Conservation (phyloP, 495 filamentous ascomycete genomes). For the Choiromyces venosus region DNA sequence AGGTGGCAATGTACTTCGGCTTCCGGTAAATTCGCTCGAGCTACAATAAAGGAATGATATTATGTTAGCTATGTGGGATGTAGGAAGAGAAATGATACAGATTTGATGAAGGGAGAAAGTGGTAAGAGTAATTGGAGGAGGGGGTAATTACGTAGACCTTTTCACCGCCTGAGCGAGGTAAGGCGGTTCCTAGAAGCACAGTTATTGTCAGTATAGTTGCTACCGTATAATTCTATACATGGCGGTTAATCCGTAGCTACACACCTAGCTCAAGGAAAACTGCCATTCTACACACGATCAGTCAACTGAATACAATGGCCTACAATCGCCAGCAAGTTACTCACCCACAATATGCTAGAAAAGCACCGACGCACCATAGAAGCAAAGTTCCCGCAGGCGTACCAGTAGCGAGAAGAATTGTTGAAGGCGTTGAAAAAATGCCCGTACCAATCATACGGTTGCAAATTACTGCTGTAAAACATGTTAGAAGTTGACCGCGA, state of each 20-base stretch:
- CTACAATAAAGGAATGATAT: slow-evolving; percentile 24
- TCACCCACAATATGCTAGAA: slow-evolving; percentile 24
- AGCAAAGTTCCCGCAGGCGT: slow-evolving; percentile 52
- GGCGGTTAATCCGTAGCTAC: background rate
- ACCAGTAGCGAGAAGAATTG: slow-evolving; percentile 43
- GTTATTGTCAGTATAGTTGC: background rate
- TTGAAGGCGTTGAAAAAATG: slow-evolving; percentile 44
- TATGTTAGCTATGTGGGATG: slow-evolving; percentile 1
- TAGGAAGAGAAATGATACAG: background rate
- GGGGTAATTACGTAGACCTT: slow-evolving; percentile 49
- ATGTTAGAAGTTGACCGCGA: background rate
- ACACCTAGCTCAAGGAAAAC: slow-evolving; percentile 26
- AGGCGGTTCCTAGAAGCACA: slow-evolving; percentile 12
- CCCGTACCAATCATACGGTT: slow-evolving; percentile 60
- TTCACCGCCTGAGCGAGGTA: slow-evolving; percentile 51
- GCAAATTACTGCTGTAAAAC: slow-evolving; percentile 45
- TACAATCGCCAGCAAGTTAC: background rate
- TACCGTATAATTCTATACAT: background rate
- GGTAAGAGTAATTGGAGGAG: background rate
- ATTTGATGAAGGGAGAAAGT: background rate
- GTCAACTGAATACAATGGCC: background rate
- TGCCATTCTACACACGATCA: slow-evolving; percentile 10
- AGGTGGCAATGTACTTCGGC: slow-evolving; percentile 46
- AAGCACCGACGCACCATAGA: slow-evolving; percentile 51
- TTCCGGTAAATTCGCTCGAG: slow-evolving; percentile 46